phyloP scores from a whole-genome alignment of 805 yeast species.

The Candida odintsovae region DNA sequence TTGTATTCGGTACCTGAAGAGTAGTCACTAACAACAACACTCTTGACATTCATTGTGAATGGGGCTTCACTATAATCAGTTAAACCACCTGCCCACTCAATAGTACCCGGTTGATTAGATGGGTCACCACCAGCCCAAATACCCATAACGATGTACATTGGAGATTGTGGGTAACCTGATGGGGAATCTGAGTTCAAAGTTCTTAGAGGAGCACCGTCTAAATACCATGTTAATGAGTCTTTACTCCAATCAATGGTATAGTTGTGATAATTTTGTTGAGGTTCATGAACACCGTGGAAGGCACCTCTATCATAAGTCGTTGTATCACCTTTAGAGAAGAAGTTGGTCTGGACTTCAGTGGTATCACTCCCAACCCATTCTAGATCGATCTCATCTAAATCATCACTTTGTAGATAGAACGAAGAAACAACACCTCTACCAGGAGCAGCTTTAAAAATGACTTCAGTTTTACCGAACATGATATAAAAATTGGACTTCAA shows the following conservation, averaged over 20 bases:
- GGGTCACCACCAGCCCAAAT: slow-evolving; percentile 84
- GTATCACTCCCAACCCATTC: slow-evolving; percentile 85
- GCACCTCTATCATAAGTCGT: slow-evolving; percentile 76
- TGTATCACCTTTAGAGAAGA: slow-evolving; percentile 75
- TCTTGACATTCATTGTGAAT: slow-evolving; percentile 58
- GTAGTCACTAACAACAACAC: slow-evolving; percentile 60
- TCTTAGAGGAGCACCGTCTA: slow-evolving; percentile 69
- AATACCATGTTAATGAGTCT: slow-evolving; percentile 57
- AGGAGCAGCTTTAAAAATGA: slow-evolving; percentile 59
- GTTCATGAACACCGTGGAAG: slow-evolving; percentile 53
- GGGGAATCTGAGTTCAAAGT: slow-evolving; percentile 46
- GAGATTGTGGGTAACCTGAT: slow-evolving; percentile 87
- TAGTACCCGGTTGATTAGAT: slow-evolving; percentile 57
- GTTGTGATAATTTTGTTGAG: slow-evolving; percentile 59
- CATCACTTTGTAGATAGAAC: slow-evolving; percentile 76
- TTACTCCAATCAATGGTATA: slow-evolving; percentile 84
- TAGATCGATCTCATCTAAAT: slow-evolving; percentile 81
- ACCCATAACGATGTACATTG: slow-evolving; percentile 68
- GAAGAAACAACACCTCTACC: slow-evolving; percentile 81
- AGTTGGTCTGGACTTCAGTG: slow-evolving; percentile 71
- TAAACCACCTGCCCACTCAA: slow-evolving; percentile 78
- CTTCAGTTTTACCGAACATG: slow-evolving; percentile 86
- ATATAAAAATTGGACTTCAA: slow-evolving; percentile 73
- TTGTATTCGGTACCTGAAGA: slow-evolving; percentile 56
- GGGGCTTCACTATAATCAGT: slow-evolving; percentile 65